These are phyloP conservation scores for Xanthoconium purpureum DNA, from an alignment of 768 basidiomycete genomes.

Conservation along the genomic window DNA sequence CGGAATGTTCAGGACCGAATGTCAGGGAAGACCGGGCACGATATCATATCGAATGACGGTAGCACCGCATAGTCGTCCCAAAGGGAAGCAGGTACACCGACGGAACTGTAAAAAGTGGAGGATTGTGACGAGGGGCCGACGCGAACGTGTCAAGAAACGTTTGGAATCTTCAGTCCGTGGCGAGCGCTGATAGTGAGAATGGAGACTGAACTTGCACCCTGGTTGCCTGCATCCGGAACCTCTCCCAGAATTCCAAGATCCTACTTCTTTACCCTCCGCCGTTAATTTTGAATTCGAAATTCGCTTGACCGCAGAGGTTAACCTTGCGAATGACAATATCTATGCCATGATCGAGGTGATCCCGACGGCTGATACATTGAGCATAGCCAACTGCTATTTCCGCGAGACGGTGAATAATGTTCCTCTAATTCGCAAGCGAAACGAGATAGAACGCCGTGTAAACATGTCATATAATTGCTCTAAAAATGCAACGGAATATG, in stretches of 20 bases:
- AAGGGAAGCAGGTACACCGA: background rate
- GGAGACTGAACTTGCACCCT: background rate
- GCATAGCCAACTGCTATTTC: conserved; percentile 22
- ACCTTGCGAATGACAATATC: conserved; percentile 1
- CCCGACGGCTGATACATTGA: conserved; percentile 4
- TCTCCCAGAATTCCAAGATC: background rate
- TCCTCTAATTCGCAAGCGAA: background rate
- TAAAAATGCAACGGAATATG: conserved; percentile 4
- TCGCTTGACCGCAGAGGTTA: background rate
- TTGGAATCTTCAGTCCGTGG: background rate
- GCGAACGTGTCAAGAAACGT: background rate
- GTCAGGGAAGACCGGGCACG: background rate
- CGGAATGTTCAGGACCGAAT: background rate
- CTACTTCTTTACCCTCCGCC: background rate
- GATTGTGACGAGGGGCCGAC: background rate
- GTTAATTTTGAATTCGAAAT: conserved; percentile 8
- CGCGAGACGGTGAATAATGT: conserved; percentile 2
- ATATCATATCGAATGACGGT: background rate
- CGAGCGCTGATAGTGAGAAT: background rate
- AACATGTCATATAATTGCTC: conserved; percentile 1
- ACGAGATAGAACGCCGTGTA: conserved; percentile 1
- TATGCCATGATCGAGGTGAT: background rate
- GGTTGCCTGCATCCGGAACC: background rate
- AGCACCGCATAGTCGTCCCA: background rate
- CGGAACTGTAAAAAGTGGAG: background rate